Percentiles rank a stretch among this genome's conserved stretches.
These are phyloP conservation scores for Globisporangium irregulare DNA, from an alignment of 352 stramenopile species.

Conservation along the genomic window DNA sequence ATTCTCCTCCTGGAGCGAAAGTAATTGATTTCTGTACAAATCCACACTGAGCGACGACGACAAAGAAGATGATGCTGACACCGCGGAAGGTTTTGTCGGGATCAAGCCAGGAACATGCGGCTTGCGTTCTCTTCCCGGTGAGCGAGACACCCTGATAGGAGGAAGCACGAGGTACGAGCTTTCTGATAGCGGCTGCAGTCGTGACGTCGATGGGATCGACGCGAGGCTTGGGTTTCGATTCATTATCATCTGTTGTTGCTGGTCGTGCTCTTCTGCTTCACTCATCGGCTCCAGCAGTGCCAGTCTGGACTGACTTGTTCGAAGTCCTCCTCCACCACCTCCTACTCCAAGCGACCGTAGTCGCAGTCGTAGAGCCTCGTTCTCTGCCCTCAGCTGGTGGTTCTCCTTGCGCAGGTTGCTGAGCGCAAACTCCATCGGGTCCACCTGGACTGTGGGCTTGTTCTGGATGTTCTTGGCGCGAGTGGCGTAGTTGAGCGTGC, in stretches of 20 bases:
- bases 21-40: conserved; percentile 49
- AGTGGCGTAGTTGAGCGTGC: conserved; percentile 83
- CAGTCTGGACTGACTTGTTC: conserved; percentile 10
- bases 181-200: conserved; percentile 26
- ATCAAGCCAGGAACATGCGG: neutral
- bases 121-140: conserved; percentile 14
- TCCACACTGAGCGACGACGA: conserved; percentile 20
- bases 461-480: conserved; percentile 86
- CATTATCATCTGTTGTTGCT: neutral
- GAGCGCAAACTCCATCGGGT: conserved; percentile 58
- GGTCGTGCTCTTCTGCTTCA: conserved; percentile 2
- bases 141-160: conserved; percentile 6
- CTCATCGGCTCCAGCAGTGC: neutral
- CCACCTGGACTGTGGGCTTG: conserved; percentile 67
- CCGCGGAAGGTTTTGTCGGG: conserved; percentile 4
- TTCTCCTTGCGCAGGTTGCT: conserved; percentile 68
- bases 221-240: conserved; percentile 20
- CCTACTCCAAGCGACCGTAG: conserved; percentile 27
- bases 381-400: conserved; percentile 46
- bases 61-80: conserved; percentile 9
- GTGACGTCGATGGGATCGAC: conserved; percentile 25
- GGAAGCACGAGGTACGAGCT: conserved; percentile 10
- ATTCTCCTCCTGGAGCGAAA: conserved; percentile 64
- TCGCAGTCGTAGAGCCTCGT: conserved; percentile 53
- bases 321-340: conserved; percentile 12